Base-by-base conservation (phyloP, 352 stramenopile genomes). In the Pythium chondricola region DNA sequence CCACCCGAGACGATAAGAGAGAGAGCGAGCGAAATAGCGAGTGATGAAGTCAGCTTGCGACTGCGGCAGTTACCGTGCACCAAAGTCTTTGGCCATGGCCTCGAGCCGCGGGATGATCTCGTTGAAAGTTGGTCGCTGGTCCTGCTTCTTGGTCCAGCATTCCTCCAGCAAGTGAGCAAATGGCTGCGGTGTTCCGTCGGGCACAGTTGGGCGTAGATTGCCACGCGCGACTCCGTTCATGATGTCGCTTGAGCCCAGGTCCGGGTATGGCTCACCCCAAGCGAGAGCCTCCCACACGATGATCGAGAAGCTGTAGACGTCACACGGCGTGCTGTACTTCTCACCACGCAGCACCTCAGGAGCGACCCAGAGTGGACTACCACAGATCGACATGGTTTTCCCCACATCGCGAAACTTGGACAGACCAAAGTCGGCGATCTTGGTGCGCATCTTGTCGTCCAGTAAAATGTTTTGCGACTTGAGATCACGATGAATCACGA, bases 401-500 rank as follows among this genome's bases (percentile, higher is more conserved):
- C 77, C 78, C 33, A 91, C 79, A 40, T 93, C 82, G 25, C 73
- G 75, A 69, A 90, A 91, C 53, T 90, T 90, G 31, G 77, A 88
- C 9, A 91, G 50, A 2, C 75, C 80, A 56, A 92, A 93, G 61
- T 90, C 78, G 7, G 65, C 77, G 48, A 91, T 90, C 60, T 93
- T 90, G 38, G 82, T 89, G 41, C 74, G 72, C 78, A 91, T 89
- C 44, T 85, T 79, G 48, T 89, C 80, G 43, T 92, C 78, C 24
- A 89, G 55, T 7, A 91, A 46, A 26, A 88, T 89, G 52, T 88
- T 89, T 45, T 87, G 75, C 10, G 73, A 88, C 57, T 87, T 92
- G 41, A 89, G 63, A 32, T 88, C 77, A 11, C 96, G 85, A 78
- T 99, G 96, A 63, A 99, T 98, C 63, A 99, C 95, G 38, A 95